Evolutionary conservation across 73 alveolate species (phyloP).

Genomic region (Symbiodinium natans): DNA sequence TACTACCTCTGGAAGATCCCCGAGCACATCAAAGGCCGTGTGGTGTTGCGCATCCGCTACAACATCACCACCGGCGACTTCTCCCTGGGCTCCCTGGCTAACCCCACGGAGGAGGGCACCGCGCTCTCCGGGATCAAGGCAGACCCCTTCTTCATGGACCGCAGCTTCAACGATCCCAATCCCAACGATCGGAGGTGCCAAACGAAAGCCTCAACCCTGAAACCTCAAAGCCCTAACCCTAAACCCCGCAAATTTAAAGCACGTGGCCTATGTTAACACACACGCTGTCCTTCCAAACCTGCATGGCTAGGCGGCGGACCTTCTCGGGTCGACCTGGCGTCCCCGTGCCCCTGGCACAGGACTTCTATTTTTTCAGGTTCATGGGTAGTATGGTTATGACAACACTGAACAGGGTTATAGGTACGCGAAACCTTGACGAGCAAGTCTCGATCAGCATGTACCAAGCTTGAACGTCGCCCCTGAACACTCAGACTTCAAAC

Average conservation of each 20-base stretch:
- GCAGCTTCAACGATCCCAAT: conserved; percentile 73
- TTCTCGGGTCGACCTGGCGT: conserved; percentile 56
- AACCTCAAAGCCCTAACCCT: too few relatives aligned
- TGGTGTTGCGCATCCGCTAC: conserved; percentile 69
- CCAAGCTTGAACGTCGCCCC: too few relatives aligned
- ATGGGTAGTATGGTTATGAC: too few relatives aligned
- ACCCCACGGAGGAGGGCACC: conserved; percentile 60
- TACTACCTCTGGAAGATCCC: conserved; percentile 80
- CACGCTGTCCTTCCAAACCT: too few relatives aligned
- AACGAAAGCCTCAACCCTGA: too few relatives aligned
- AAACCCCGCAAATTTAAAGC: too few relatives aligned
- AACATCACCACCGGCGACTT: conserved; percentile 77
- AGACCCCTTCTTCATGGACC: conserved; percentile 70
- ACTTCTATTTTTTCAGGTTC: too few relatives aligned
- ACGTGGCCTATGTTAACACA: not conserved
- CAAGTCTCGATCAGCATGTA: too few relatives aligned
- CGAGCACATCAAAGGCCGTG: conserved; percentile 44
- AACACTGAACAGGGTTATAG: too few relatives aligned
- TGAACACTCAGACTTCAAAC: too few relatives aligned
- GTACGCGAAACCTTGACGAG: too few relatives aligned
- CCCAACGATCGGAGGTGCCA: conserved; percentile 48
- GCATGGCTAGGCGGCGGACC: conserved; percentile 3
- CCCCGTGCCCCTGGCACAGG: conserved; percentile 71
- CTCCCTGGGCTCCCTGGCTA: conserved; percentile 37
- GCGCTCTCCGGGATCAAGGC: conserved; percentile 58